Conservation (phyloP, 148 eudicot genomes). For the Chenopodium album region DNA sequence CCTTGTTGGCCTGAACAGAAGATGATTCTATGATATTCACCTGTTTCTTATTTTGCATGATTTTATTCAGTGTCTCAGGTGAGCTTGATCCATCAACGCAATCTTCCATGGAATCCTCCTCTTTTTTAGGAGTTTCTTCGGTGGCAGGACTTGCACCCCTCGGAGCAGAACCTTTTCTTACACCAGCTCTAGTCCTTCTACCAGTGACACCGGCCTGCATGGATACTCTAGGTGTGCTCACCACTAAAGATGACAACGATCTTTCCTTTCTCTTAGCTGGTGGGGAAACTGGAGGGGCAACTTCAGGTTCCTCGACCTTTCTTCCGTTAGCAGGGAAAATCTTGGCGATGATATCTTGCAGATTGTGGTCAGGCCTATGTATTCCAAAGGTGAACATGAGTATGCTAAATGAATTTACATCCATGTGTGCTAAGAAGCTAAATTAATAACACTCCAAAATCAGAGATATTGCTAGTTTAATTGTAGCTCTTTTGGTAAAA, state of each 20-base stretch:
- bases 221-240: constrained; percentile 73
- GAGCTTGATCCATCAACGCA: constrained; percentile 66
- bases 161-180: constrained; percentile 54
- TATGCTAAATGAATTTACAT: not conserved
- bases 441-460: not conserved
- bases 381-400: constrained; percentile 6
- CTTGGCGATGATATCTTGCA: constrained; percentile 87
- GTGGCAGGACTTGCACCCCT: constrained; percentile 55
- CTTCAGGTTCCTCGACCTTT: constrained; percentile 68
- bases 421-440: not conserved
- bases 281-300: constrained; percentile 43
- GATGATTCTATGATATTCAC: constrained; percentile 34
- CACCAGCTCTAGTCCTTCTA: constrained; percentile 64
- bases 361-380: constrained; percentile 88
- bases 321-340: constrained; percentile 73
- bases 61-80: constrained; percentile 63
- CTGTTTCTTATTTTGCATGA: constrained; percentile 64
- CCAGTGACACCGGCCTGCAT: constrained; percentile 72
- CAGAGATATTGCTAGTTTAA: not conserved
- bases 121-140: constrained; percentile 60
- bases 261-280: constrained; percentile 93
- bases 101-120: constrained; percentile 64
- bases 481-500: not conserved
- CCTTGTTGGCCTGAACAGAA: not conserved
- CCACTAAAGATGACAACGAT: constrained; percentile 86